These are phyloP conservation scores for Cryptosporidium sp. DNA, from an alignment of 169 alveolate genomes.

Conservation along the genomic window DNA sequence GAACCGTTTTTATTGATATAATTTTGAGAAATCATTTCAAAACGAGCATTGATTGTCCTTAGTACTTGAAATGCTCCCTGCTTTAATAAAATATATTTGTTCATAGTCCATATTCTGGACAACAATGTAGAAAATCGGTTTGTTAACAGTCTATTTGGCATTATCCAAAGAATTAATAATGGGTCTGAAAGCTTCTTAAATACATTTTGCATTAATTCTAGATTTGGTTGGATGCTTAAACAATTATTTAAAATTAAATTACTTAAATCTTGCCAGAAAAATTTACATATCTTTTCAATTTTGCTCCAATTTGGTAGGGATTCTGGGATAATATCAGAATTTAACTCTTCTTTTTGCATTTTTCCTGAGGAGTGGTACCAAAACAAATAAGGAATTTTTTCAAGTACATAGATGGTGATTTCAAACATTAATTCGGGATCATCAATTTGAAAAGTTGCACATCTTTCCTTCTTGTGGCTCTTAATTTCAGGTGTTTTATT, in stretches of 20 bases:
- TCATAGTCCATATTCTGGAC: constrained; percentile 72
- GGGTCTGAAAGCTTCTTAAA: constrained; percentile 41
- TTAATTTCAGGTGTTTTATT: neutral
- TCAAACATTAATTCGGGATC: constrained; percentile 61
- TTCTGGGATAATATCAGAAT: constrained; percentile 2
- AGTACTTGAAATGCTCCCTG: constrained; percentile 40
- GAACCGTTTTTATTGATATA: neutral
- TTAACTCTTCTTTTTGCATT: neutral
- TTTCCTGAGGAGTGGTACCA: constrained; percentile 55
- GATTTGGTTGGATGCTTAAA: constrained; percentile 19
- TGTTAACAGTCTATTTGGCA: constrained; percentile 33
- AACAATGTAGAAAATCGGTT: constrained; percentile 21
- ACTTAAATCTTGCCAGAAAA: constrained; percentile 56
- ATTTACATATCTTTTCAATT: constrained; percentile 1
- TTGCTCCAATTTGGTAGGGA: constrained; percentile 39
- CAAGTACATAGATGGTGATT: neutral
- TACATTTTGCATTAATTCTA: constrained; percentile 31
- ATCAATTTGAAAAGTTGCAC: constrained; percentile 31
- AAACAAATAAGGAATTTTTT: constrained; percentile 17
- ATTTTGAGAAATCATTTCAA: neutral
- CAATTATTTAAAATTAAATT: constrained; percentile 44
- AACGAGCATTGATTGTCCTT: constrained; percentile 13
- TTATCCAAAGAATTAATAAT: constrained; percentile 24
- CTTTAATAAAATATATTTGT: constrained; percentile 24
- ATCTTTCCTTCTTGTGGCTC: neutral